Evolutionary conservation across 805 yeast species (phyloP), one percentile per base, ranked within the genome.

Genomic region (Yarrowia sp.): DNA sequence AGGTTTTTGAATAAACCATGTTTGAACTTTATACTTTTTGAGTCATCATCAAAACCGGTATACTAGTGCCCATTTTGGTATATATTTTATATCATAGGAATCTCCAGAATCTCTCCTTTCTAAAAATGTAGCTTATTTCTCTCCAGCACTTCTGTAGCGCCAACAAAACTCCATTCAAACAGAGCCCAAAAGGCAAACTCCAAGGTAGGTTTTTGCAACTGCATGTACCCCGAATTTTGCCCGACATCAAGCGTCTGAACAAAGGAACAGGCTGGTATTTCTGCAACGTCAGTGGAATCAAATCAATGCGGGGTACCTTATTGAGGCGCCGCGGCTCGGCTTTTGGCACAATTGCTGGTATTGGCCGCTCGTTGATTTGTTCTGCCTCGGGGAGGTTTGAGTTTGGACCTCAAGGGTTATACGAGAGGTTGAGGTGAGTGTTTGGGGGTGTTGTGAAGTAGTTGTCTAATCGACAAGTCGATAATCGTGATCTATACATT

Each of bases 131-230:
- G 2, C 14, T 22, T 7, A 14, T 10, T 4, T 43, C 15, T 28
- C 35, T 44, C 13, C 8, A 14, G 13, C 4, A 7, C 3, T 0
- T 28, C 13, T 14, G 13, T 3, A 44, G 17, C 17, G 1, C 11
- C 50, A 8, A 5, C 3, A 3, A 17, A 4, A 5, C 28, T 9
- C 4, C 47, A 4, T 9, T 13, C 22, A n/a, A 45, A 15, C 6
- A 10, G 1, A 14, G 3, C 17, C 15, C 7, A n/a, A 15, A 47
- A 32, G 28, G 3, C 39, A 15, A 48, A 17, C 17, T 11, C 11
- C 39, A 32, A 48, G 11, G 53, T 48, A 48, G 53, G 53, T 48
- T 48, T 48, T 48, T 48, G 53, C 32, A 48, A 8, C 53, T 48
- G 53, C 53, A 48, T 33, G 38, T 32, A 33, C 53, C 53, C 53